Evolutionary conservation across 805 yeast species (phyloP).

Genomic region (Candida ficus): DNA sequence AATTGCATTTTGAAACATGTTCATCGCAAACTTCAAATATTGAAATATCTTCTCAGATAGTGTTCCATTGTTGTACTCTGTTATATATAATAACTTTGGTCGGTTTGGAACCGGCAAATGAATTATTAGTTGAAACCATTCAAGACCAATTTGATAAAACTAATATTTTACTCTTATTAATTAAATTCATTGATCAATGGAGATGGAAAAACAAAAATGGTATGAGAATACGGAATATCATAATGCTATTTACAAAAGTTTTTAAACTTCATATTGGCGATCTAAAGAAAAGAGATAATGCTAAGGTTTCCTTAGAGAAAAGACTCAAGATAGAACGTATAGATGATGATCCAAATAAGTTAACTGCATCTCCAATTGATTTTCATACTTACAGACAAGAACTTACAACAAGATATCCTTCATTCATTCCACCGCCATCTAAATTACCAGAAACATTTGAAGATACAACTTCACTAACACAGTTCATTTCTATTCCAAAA

Average conservation of each 20-base stretch:
- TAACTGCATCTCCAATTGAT: conserved; percentile 74
- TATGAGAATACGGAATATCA: conserved; percentile 51
- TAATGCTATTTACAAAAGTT: conserved; percentile 48
- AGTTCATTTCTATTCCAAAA: conserved; percentile 53
- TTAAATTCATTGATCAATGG: conserved; percentile 58
- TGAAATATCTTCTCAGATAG: conserved; percentile 8
- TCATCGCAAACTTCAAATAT: conserved; percentile 3
- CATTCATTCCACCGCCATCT: conserved; percentile 49
- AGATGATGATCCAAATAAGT: conserved; percentile 26
- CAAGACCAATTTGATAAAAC: conserved; percentile 23
- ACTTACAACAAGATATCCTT: conserved; percentile 68
- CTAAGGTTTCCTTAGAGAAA: conserved; percentile 42
- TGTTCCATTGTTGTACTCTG: conserved; percentile 14
- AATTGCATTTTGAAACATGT: conserved; percentile 7
- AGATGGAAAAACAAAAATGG: conserved; percentile 45
- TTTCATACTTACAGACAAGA: conserved; percentile 78
- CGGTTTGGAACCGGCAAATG: conserved; percentile 5
- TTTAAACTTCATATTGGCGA: conserved; percentile 63
- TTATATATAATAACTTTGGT: conserved; percentile 12
- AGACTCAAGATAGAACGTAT: conserved; percentile 31
- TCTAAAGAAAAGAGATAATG: conserved; percentile 29
- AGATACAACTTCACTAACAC: conserved; percentile 50
- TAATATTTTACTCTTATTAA: conserved; percentile 39
- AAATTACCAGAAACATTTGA: conserved; percentile 41
- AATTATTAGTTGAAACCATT: conserved; percentile 1